Evolutionary conservation across 306 rosid species (phyloP).

Genomic region (Prunus armeniaca): DNA sequence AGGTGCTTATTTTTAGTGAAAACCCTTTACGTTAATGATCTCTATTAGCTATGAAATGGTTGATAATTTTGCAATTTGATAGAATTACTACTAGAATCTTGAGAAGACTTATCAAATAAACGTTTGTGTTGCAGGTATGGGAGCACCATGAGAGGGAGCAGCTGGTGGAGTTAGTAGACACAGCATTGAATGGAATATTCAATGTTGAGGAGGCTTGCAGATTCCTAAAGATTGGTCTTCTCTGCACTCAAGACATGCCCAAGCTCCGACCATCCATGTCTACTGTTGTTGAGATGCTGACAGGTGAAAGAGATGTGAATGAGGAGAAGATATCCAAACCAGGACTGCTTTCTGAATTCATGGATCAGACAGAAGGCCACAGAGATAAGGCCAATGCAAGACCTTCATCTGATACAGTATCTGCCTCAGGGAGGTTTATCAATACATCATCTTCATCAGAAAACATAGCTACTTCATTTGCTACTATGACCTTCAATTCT

Average conservation of each 20-base stretch:
- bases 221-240: constrained; percentile 65
- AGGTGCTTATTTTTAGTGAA: neutral
- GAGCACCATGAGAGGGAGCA: constrained; percentile 47
- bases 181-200: constrained; percentile 29
- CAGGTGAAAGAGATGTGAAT: constrained; percentile 46
- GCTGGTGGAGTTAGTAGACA: constrained; percentile 51
- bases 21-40: neutral
- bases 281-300: constrained; percentile 56
- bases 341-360: constrained; percentile 58
- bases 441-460: constrained; percentile 44
- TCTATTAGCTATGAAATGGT: neutral
- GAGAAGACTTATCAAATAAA: neutral
- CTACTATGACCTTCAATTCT: constrained; percentile 72
- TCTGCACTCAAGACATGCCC: constrained; percentile 78
- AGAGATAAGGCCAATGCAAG: constrained; percentile 22
- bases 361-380: constrained; percentile 25
- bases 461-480: constrained; percentile 30
- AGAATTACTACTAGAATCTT: neutral
- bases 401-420: constrained; percentile 21
- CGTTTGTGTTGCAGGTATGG: constrained; percentile 55
- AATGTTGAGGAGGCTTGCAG: constrained; percentile 53
- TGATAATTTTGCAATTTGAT: neutral
- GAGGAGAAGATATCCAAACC: constrained; percentile 54
- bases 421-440: constrained; percentile 19
- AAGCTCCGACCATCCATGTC: constrained; percentile 80